Percentiles rank a stretch among this genome's conserved stretches.
These are phyloP conservation scores for Fonsecaea pedrosoi DNA, from an alignment of 2,329 filamentous ascomycete species.

Conservation along the genomic window DNA sequence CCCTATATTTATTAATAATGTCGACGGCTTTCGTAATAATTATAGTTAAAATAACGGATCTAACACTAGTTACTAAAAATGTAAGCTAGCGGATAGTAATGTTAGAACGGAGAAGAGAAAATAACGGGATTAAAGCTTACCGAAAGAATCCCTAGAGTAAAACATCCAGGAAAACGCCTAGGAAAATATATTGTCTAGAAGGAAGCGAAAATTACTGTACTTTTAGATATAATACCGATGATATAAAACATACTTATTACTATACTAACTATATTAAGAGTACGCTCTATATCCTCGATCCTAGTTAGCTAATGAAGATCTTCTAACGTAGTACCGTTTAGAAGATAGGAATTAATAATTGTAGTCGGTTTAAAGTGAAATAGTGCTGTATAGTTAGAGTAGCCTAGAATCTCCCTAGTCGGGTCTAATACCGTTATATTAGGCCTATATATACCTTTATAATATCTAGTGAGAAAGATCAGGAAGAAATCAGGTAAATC, in stretches of 20 bases:
- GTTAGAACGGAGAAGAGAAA: no score
- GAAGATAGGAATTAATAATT: slow-evolving; percentile 57
- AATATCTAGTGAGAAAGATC: slow-evolving; percentile 67
- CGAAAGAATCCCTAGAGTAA: no score
- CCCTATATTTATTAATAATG: no score
- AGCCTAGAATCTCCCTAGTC: neutral
- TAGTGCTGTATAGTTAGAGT: neutral
- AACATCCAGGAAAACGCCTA: no score
- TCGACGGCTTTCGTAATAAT: no score
- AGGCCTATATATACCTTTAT: slow-evolving; percentile 60
- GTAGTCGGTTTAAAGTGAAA: slow-evolving; percentile 33
- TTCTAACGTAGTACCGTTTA: slow-evolving; percentile 55
- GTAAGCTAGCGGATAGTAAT: no score
- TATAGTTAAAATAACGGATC: no score
- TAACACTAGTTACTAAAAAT: no score
- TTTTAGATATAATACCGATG: neutral
- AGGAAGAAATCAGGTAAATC: slow-evolving; percentile 67
- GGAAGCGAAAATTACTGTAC: no score
- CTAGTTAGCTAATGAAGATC: slow-evolving; percentile 59
- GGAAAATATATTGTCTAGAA: no score
- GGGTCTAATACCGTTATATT: slow-evolving; percentile 50
- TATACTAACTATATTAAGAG: neutral
- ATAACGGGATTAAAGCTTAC: no score
- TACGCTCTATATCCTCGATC: neutral
- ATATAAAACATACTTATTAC: neutral